Conservation (phyloP, 1,139 yeast species). For the Saccharomyces uvarum region DNA sequence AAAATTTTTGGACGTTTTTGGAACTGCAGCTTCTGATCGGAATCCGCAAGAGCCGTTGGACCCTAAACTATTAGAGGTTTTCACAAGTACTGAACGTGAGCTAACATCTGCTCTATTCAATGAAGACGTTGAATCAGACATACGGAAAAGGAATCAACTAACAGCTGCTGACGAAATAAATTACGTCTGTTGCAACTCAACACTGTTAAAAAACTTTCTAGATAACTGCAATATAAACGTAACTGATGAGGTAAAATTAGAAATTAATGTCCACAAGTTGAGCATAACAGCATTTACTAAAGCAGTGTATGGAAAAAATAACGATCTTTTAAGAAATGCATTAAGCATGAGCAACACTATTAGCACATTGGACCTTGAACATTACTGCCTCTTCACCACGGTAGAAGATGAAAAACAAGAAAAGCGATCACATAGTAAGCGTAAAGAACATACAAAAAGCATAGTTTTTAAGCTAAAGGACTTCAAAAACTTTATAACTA, state of each 20-base stretch:
- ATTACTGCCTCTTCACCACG: slow-evolving; percentile 27
- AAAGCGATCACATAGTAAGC: slow-evolving; percentile 12
- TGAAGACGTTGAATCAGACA: slow-evolving; percentile 15
- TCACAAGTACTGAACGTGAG: slow-evolving; percentile 20
- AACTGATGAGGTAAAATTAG: slow-evolving; percentile 50
- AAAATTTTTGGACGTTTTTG: slow-evolving; percentile 29
- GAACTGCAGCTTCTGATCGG: slow-evolving; percentile 16
- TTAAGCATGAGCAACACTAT: slow-evolving; percentile 49
- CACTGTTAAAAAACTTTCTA: slow-evolving; percentile 42
- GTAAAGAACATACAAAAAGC: slow-evolving; percentile 18
- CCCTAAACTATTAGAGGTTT: slow-evolving; percentile 24
- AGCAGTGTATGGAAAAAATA: slow-evolving; percentile 41
- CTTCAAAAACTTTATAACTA: slow-evolving; percentile 44
- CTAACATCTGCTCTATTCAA: slow-evolving; percentile 24
- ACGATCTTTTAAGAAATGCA: slow-evolving; percentile 49
- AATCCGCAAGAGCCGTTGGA: slow-evolving; percentile 21
- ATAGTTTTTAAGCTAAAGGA: slow-evolving; percentile 42
- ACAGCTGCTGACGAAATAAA: slow-evolving; percentile 30
- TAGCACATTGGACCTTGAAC: slow-evolving; percentile 40
- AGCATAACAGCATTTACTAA: slow-evolving; percentile 48
- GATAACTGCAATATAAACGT: slow-evolving; percentile 38
- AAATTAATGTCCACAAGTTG: slow-evolving; percentile 38
- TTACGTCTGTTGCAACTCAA: slow-evolving; percentile 40
- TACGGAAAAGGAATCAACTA: slow-evolving; percentile 12
- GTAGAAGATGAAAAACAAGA: slow-evolving; percentile 18